Evolutionary conservation across 345 rosid genomes (phyloP), one percentile per base, ranked within the genome.

Genomic region (Aquilaria sinensis): DNA sequence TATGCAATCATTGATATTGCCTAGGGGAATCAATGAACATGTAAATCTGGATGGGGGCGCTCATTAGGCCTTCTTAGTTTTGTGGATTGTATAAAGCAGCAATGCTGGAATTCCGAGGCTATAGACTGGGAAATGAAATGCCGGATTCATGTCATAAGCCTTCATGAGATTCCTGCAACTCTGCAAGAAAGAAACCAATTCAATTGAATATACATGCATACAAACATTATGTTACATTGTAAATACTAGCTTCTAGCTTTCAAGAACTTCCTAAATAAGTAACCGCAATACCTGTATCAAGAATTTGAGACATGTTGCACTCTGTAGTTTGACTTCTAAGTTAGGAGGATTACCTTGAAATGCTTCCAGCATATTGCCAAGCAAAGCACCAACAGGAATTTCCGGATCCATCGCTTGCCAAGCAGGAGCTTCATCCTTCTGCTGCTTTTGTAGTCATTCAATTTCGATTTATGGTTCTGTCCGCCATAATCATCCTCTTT

Each of bases 71-170:
- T 70, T 57, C 74, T 67, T 65, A 14, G 94, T 85, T 81, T 73
- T 75, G 70, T 67, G 77, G 60, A 76, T 70, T 7, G 80, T 76
- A 51, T 75, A 86, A 43, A 61, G 78, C 77, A 90, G 60, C 73
- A 85, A 68, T 46, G 82, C 48, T 32, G 99, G 97, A 67, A 90
- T 71, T 12, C 66, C 78, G 53, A 90, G 62, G 76, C 90, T 54
- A 66, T 90, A 94, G 32, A 70, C 88, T 3, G 90, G 96, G 75
- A 86, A 93, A 76, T 90, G 87, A 62, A 84, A 51, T 41, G 86
- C 55, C 0, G 81, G 88, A 51, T 90, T 94, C 97, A 94, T 90
- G 81, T 90, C 96, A 53, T 85, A 94, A 31, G 96, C 99, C 76
- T 82, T 85, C 70, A 77, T 74, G 31, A 90, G 72, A 65, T 70